Evolutionary conservation across 2,329 filamentous ascomycete genomes (phyloP).

Genomic region (Ophiocordyceps robertsii): DNA sequence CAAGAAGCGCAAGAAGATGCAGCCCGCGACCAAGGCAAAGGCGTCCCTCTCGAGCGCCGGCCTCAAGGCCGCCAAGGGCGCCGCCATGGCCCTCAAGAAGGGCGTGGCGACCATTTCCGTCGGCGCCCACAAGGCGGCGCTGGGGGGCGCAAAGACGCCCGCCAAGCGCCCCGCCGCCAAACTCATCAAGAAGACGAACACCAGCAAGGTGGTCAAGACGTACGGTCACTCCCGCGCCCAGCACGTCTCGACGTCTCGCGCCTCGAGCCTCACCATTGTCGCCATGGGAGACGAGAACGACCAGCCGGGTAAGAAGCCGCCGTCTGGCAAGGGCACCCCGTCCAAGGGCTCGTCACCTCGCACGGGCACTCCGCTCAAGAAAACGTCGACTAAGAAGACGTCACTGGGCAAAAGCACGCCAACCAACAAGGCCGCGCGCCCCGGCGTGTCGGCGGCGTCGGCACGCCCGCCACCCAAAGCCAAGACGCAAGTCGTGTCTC

Average conservation of each 20-base stretch:
- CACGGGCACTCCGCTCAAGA: not conserved
- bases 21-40: constrained; percentile 19
- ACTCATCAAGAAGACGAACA: constrained; percentile 15
- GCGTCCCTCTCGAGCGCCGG: constrained; percentile 19
- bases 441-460: not conserved
- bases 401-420: not conserved
- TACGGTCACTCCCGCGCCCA: constrained; percentile 8
- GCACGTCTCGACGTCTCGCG: constrained; percentile 9
- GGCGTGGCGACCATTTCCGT: constrained; percentile 18
- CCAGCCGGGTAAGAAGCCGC: too few relatives aligned
- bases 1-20: constrained; percentile 31
- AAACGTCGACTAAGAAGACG: too few relatives aligned
- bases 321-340: too few relatives aligned
- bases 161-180: constrained; percentile 13
- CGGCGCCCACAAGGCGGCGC: constrained; percentile 13
- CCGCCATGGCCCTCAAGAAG: constrained; percentile 23
- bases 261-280: constrained; percentile 8
- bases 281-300: constrained; percentile 3
- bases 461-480: not conserved
- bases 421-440: not conserved
- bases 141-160: constrained; percentile 13
- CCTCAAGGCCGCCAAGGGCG: constrained; percentile 21
- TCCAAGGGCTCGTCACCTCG: too few relatives aligned
- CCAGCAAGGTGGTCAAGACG: constrained; percentile 3
- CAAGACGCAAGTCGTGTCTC: not conserved